Conservation (phyloP, 1,284 basidiomycete species). For the Microbotryum violaceum region DNA sequence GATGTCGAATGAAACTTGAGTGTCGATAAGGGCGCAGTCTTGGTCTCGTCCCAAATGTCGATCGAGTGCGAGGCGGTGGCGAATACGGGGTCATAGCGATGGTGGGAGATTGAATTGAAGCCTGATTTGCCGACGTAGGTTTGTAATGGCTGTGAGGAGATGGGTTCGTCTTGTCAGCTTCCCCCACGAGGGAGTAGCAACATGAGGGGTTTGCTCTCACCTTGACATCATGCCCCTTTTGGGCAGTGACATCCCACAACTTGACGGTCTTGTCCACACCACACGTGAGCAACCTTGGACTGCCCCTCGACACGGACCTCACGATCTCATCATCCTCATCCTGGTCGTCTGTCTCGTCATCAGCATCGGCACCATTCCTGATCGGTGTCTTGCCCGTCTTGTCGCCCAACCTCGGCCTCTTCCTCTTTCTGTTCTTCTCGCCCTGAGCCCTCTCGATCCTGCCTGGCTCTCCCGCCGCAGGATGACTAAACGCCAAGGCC, state of each 20-base stretch:
- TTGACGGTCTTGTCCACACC: constrained; percentile 88
- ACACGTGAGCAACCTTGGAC: constrained; percentile 72
- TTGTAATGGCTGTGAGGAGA: constrained; percentile 51
- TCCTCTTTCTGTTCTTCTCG: constrained; percentile 25
- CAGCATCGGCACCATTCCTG: constrained; percentile 23
- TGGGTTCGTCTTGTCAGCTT: constrained; percentile 39
- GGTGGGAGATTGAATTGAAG: constrained; percentile 93
- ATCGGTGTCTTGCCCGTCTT: constrained; percentile 27
- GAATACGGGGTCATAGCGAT: constrained; percentile 75
- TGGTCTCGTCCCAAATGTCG: constrained; percentile 96
- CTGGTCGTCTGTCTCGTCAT: constrained; percentile 7
- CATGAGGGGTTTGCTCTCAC: constrained; percentile 19
- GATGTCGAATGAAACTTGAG: constrained; percentile 56
- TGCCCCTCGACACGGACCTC: constrained; percentile 39
- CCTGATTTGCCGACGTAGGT: constrained; percentile 73
- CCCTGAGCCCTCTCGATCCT: constrained; percentile 31
- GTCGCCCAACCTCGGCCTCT: constrained; percentile 21
- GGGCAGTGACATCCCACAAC: constrained; percentile 61
- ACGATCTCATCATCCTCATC: constrained; percentile 2
- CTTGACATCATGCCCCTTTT: constrained; percentile 38
- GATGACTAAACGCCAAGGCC: constrained; percentile 61
- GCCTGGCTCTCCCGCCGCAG: constrained; percentile 27
- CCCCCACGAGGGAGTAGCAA: constrained; percentile 37
- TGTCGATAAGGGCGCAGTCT: constrained; percentile 55
- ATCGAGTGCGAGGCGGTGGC: constrained; percentile 89